These are phyloP conservation scores for Pyrenula aspistea DNA, from an alignment of 495 filamentous ascomycete genomes.

Conservation along the genomic window DNA sequence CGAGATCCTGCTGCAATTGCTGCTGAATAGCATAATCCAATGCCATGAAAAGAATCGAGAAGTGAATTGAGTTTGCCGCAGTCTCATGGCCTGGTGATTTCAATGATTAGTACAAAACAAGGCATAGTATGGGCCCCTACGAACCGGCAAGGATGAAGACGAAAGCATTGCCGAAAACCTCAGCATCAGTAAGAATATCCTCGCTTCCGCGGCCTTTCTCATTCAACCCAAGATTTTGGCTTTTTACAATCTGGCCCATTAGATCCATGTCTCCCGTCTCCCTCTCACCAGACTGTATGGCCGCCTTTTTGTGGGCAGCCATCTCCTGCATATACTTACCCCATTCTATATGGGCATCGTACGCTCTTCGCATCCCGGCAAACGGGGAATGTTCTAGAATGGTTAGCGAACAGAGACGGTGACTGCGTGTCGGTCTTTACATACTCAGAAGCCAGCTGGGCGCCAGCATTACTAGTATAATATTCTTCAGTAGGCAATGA, in stretches of 20 bases:
- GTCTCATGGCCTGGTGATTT: slow-evolving; percentile 39
- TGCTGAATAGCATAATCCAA: slow-evolving; percentile 26
- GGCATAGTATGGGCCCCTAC: no score
- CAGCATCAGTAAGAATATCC: slow-evolving; percentile 17
- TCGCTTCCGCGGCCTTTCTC: slow-evolving; percentile 3
- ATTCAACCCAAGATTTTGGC: slow-evolving; percentile 2
- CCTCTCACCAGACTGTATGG: slow-evolving; percentile 2
- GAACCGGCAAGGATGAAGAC: slow-evolving; percentile 32
- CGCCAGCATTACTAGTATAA: slow-evolving; percentile 6
- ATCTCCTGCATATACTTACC: slow-evolving; percentile 54
- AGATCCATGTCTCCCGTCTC: slow-evolving; percentile 46
- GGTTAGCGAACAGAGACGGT: slow-evolving; percentile 1
- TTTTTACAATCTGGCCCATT: slow-evolving; percentile 43
- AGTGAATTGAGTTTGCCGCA: slow-evolving; percentile 30
- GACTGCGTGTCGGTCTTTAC: not conserved
- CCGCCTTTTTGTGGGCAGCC: slow-evolving; percentile 15
- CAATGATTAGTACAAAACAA: no score
- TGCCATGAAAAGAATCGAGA: slow-evolving; percentile 27
- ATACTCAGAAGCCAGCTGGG: slow-evolving; percentile 4
- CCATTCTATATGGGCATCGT: slow-evolving; percentile 45
- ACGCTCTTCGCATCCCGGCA: slow-evolving; percentile 29
- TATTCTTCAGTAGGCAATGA: slow-evolving; percentile 12
- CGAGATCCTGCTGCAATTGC: slow-evolving; percentile 25
- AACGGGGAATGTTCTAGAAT: slow-evolving; percentile 33
- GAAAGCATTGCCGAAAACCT: slow-evolving; percentile 37